Evolutionary conservation across 257 asterid genomes (phyloP).

Genomic region (Solanum paucissectum): DNA sequence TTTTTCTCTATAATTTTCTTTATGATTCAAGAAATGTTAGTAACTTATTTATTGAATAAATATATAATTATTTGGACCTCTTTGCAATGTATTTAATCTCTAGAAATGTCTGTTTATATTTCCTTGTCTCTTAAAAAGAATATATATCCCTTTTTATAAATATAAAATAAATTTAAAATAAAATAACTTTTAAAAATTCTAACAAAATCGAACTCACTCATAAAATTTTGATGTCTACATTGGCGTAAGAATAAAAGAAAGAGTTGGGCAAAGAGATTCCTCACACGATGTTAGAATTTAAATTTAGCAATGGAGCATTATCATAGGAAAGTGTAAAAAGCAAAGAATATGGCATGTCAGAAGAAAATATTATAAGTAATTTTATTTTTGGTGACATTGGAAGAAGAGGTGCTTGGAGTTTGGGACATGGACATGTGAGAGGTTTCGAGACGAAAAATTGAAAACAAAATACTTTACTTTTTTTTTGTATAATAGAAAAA

Average conservation of each 20-base stretch:
- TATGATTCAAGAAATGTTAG: not conserved
- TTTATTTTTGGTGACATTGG: slow-evolving; percentile 24
- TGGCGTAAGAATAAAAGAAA: no score
- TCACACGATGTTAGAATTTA: not conserved
- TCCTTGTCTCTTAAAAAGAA: no score
- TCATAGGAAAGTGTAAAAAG: not conserved
- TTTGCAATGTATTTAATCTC: no score
- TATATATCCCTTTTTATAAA: no score
- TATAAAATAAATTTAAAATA: no score
- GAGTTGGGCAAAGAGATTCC: not conserved
- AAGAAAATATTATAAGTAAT: not conserved
- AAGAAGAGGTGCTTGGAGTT: slow-evolving; percentile 17
- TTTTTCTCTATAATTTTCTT: no score
- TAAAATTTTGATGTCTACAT: no score
- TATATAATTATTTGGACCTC: no score
- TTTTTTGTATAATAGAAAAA: slow-evolving; percentile 24
- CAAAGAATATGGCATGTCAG: slow-evolving; percentile 13
- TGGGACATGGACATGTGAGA: slow-evolving; percentile 46
- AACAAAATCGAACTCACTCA: no score
- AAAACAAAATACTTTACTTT: not conserved
- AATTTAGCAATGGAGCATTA: not conserved
- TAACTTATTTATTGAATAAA: no score
- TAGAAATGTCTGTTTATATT: no score
- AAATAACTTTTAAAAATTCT: no score
- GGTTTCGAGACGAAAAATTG: slow-evolving; percentile 3